A percentile compares a stretch with the other conserved stretches of the same genome.
Evolutionary conservation across 2,329 filamentous ascomycete species (phyloP).

Genomic region (Curvularia lunata): DNA sequence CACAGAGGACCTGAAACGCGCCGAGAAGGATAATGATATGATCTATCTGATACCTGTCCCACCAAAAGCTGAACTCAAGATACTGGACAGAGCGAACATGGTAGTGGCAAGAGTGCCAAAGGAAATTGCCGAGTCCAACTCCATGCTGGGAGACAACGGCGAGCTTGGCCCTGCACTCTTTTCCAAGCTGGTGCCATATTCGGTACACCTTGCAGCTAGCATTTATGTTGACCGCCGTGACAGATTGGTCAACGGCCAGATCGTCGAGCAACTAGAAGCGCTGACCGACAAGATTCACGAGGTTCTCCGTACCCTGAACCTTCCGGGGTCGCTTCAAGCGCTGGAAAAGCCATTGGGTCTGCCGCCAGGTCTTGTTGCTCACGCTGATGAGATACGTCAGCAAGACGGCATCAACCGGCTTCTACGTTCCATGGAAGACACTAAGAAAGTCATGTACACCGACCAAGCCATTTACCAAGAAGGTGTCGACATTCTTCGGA

Average conservation of each 20-base stretch:
- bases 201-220: slow-evolving; percentile 91
- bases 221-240: slow-evolving; percentile 94
- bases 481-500: slow-evolving; percentile 75
- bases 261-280: slow-evolving; percentile 82
- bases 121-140: slow-evolving; percentile 80
- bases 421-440: slow-evolving; percentile 82
- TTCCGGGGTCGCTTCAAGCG: slow-evolving; percentile 91
- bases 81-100: slow-evolving; percentile 88
- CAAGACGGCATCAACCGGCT: slow-evolving; percentile 82
- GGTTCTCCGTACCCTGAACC: slow-evolving; percentile 78
- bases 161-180: slow-evolving; percentile 88
- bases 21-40: slow-evolving; percentile 94
- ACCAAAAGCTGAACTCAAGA: slow-evolving; percentile 84
- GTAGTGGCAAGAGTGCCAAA: slow-evolving; percentile 78
- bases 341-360: slow-evolving; percentile 92
- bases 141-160: slow-evolving; percentile 77
- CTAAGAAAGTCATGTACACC: slow-evolving; percentile 82
- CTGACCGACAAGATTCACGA: slow-evolving; percentile 82
- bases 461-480: slow-evolving; percentile 83
- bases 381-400: slow-evolving; percentile 92
- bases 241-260: slow-evolving; percentile 84
- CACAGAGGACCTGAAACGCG: slow-evolving; percentile 85
- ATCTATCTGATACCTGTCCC: slow-evolving; percentile 91
- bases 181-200: slow-evolving; percentile 90
- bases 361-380: slow-evolving; percentile 82